Percentiles rank a stretch among this genome's conserved stretches.
These are phyloP conservation scores for Annulohypoxylon truncatum DNA, from an alignment of 2,329 filamentous ascomycete genomes.

Conservation along the genomic window DNA sequence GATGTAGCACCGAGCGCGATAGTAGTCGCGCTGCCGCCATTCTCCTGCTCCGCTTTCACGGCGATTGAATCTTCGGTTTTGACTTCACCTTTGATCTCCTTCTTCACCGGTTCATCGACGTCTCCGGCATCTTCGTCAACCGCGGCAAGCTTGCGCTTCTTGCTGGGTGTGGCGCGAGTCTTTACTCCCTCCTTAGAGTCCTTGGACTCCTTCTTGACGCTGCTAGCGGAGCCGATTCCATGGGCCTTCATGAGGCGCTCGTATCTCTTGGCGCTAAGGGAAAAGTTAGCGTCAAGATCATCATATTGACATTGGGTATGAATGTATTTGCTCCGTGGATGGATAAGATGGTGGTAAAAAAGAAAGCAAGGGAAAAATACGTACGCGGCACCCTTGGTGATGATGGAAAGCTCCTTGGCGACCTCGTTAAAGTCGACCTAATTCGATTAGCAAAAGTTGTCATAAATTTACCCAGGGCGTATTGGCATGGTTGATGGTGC, in stretches of 20 bases:
- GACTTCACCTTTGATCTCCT: constrained; percentile 50
- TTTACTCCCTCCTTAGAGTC: constrained; percentile 45
- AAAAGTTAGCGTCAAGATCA: not conserved
- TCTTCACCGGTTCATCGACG: constrained; percentile 49
- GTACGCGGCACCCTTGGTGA: constrained; percentile 77
- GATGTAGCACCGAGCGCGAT: constrained; percentile 17
- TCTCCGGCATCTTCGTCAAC: constrained; percentile 52
- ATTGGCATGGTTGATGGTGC: not conserved
- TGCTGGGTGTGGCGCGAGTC: constrained; percentile 36
- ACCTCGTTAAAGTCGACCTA: constrained; percentile 75
- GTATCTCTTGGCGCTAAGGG: constrained; percentile 72
- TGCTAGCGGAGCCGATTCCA: constrained; percentile 55
- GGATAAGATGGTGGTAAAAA: not conserved
- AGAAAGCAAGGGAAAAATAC: constrained; percentile 51
- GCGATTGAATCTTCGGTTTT: constrained; percentile 49
- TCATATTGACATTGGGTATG: not conserved
- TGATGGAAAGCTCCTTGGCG: constrained; percentile 71
- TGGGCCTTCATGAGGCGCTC: constrained; percentile 73
- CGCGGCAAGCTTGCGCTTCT: constrained; percentile 52
- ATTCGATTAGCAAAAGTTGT: constrained; percentile 34
- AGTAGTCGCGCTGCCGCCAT: constrained; percentile 30
- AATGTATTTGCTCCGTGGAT: not conserved
- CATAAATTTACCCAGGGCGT: not conserved
- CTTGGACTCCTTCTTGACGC: constrained; percentile 47
- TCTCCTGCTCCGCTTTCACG: constrained; percentile 48